Conservation (phyloP, 805 yeast genomes). For the Pichia cephalocereana region DNA sequence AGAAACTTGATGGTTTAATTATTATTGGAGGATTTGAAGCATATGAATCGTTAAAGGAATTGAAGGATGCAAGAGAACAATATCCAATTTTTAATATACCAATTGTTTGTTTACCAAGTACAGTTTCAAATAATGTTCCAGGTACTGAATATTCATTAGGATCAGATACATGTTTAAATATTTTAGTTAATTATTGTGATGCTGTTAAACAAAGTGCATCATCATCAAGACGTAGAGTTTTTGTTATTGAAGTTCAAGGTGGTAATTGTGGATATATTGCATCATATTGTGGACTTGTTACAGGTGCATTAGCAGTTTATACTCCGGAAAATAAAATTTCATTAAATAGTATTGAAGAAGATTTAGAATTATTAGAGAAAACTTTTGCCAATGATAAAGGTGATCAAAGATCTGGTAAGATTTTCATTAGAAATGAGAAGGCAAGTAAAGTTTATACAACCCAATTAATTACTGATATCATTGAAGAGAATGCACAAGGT, state of each 20-base stretch:
- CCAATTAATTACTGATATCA: slow-evolving; percentile 71
- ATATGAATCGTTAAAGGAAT: slow-evolving; percentile 73
- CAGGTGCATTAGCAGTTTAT: slow-evolving; percentile 89
- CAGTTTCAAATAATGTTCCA: slow-evolving; percentile 97
- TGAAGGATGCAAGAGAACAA: slow-evolving; percentile 61
- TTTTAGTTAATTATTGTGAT: slow-evolving; percentile 88
- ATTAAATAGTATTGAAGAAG: slow-evolving; percentile 62
- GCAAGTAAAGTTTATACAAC: slow-evolving; percentile 81
- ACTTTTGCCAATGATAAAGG: slow-evolving; percentile 70
- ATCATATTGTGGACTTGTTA: slow-evolving; percentile 69
- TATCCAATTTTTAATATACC: slow-evolving; percentile 95
- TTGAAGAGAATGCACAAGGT: slow-evolving; percentile 59
- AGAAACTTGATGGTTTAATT: slow-evolving; percentile 77
- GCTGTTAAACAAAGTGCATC: slow-evolving; percentile 92
- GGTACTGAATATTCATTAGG: slow-evolving; percentile 97
- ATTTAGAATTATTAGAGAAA: slow-evolving; percentile 58
- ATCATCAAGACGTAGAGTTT: slow-evolving; percentile 86
- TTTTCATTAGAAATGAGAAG: slow-evolving; percentile 73
- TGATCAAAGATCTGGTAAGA: slow-evolving; percentile 73
- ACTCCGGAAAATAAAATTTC: slow-evolving; percentile 80
- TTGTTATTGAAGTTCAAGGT: slow-evolving; percentile 97
- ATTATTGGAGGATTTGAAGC: slow-evolving; percentile 97
- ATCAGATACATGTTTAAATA: slow-evolving; percentile 89
- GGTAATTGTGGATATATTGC: slow-evolving; percentile 95
- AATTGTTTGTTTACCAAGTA: slow-evolving; percentile 87